Percentiles rank a stretch among this genome's conserved stretches.
Conservation (phyloP, 345 rosid species). For the Salix exigua region DNA sequence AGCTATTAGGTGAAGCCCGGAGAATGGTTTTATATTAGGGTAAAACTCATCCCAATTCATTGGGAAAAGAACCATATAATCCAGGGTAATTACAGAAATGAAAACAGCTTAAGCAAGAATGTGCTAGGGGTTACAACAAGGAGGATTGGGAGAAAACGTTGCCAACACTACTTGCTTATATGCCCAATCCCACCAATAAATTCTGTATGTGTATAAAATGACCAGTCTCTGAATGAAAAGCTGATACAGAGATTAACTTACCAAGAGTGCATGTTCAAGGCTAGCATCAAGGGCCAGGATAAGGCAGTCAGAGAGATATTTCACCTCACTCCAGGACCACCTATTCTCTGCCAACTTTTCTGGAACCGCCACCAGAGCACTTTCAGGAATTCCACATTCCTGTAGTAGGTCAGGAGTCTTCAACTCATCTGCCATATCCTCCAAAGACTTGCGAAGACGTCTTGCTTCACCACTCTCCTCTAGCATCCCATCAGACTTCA, state of each 20-base stretch:
- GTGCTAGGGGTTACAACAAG: neutral
- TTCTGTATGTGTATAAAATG: neutral
- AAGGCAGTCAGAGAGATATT: slow-evolving; percentile 70
- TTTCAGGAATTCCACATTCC: slow-evolving; percentile 83
- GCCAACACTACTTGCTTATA: neutral
- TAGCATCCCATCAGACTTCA: slow-evolving; percentile 83
- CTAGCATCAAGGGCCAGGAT: slow-evolving; percentile 96
- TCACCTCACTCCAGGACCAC: slow-evolving; percentile 92
- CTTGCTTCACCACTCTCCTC: slow-evolving; percentile 98
- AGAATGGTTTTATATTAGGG: no score
- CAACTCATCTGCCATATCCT: slow-evolving; percentile 87
- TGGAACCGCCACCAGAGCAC: slow-evolving; percentile 50
- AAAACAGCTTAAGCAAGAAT: neutral
- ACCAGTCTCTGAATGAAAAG: neutral
- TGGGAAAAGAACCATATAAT: no score
- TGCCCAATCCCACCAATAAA: neutral
- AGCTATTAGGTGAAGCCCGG: no score
- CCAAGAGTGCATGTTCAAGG: slow-evolving; percentile 93
- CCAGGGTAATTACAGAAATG: no score
- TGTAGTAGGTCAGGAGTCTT: slow-evolving; percentile 56
- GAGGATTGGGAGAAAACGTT: neutral
- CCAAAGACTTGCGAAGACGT: slow-evolving; percentile 80
- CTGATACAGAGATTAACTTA: slow-evolving; percentile 34
- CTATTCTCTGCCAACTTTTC: slow-evolving; percentile 57
- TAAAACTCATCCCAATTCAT: no score